Evolutionary conservation across 176 grass and related monocot species (phyloP).

Genomic region (Olyra latifolia): DNA sequence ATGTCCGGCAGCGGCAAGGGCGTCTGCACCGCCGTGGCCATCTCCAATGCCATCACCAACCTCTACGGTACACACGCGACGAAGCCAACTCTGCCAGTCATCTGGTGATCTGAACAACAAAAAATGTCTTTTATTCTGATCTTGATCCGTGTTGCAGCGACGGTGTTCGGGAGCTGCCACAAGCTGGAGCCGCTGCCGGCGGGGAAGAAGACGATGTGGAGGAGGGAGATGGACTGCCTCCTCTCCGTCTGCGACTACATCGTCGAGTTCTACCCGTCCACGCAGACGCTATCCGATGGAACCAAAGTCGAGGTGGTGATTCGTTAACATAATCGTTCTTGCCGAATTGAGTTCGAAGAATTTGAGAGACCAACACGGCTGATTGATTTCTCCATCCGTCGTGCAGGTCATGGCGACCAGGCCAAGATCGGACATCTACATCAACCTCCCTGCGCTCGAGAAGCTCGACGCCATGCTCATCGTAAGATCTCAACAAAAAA

Average conservation of each 20-base stretch:
- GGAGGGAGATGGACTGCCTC: constrained; percentile 96
- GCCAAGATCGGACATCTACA: constrained; percentile 91
- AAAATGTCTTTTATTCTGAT: not conserved
- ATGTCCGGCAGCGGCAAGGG: constrained; percentile 94
- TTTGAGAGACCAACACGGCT: not conserved
- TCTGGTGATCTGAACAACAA: not conserved
- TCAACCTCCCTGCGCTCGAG: constrained; percentile 93
- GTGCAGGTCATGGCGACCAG: constrained; percentile 85
- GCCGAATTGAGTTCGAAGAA: not conserved
- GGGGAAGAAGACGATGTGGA: constrained; percentile 97
- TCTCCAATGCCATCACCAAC: constrained; percentile 99
- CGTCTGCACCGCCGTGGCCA: constrained; percentile 89
- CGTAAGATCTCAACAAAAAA: constrained; percentile 40
- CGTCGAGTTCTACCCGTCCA: constrained; percentile 87
- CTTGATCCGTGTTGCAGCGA: constrained; percentile 45
- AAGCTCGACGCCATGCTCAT: constrained; percentile 95
- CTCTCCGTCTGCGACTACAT: constrained; percentile 94
- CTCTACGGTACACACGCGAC: constrained; percentile 63
- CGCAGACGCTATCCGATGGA: constrained; percentile 73
- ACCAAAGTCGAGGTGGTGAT: constrained; percentile 72
- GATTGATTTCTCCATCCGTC: not conserved
- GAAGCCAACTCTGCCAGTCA: not conserved
- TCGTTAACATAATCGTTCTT: not conserved
- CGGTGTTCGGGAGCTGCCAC: constrained; percentile 80
- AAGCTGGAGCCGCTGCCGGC: constrained; percentile 81